Conservation (phyloP, 495 filamentous ascomycete genomes). For the Wilcoxina mikolae region DNA sequence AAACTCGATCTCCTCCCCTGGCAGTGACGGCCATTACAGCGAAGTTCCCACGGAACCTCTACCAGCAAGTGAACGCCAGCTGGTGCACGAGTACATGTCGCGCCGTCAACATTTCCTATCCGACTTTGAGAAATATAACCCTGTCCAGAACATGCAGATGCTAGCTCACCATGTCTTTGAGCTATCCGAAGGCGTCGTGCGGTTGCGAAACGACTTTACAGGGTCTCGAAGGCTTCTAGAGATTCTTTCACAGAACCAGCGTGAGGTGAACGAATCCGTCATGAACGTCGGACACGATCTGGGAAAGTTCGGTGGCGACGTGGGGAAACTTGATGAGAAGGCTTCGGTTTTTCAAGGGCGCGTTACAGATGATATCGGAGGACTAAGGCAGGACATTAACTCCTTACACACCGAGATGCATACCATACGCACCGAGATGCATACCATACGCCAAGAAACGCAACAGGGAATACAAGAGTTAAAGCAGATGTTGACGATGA, state of each 20-base stretch:
- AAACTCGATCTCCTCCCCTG: no score
- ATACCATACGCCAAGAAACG: conserved; percentile 14
- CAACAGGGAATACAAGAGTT: conserved; percentile 22
- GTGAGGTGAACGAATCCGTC: conserved; percentile 13
- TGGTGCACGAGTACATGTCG: conserved; percentile 24
- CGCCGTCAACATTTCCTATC: conserved; percentile 22
- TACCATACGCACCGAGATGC: background rate
- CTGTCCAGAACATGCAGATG: conserved; percentile 25
- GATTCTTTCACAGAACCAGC: conserved; percentile 9
- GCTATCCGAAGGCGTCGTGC: conserved; percentile 16
- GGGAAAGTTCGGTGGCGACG: background rate
- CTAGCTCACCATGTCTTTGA: conserved; percentile 27
- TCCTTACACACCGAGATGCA: background rate
- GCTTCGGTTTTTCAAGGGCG: background rate
- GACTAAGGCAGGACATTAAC: conserved; percentile 12
- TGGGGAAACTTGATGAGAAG: background rate
- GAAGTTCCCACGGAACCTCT: conserved; percentile 24
- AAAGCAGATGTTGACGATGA: conserved; percentile 12
- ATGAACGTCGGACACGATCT: conserved; percentile 17
- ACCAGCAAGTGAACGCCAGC: conserved; percentile 12
- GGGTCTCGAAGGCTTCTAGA: conserved; percentile 16
- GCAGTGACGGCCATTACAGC: no score
- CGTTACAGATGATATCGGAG: conserved; percentile 14
- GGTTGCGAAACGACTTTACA: conserved; percentile 7
- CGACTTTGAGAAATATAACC: conserved; percentile 24